Evolutionary conservation across 2,329 filamentous ascomycete species (phyloP).

Genomic region (Aspergillus fischeri): DNA sequence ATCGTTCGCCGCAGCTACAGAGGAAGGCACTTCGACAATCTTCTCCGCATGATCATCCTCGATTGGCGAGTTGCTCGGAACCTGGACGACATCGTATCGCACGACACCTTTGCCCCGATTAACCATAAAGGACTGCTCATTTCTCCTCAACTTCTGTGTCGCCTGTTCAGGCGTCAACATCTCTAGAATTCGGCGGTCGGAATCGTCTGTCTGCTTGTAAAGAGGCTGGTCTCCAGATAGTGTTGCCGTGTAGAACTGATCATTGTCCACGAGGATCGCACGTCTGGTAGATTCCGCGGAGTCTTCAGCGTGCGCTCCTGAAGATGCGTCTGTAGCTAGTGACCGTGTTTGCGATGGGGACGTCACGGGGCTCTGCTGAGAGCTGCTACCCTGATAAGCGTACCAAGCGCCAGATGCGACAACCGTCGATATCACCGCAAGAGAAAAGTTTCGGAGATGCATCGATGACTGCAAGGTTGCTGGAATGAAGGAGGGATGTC

Average conservation of each 20-base stretch:
- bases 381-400: slow-evolving; percentile 40
- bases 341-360: slow-evolving; percentile 22
- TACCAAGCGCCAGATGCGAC: slow-evolving; percentile 49
- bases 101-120: slow-evolving; percentile 86
- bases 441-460: slow-evolving; percentile 46
- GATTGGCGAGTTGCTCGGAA: slow-evolving; percentile 95
- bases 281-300: slow-evolving; percentile 54
- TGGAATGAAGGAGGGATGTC: slow-evolving; percentile 32
- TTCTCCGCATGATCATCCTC: slow-evolving; percentile 98
- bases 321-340: slow-evolving; percentile 21
- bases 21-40: slow-evolving; percentile 81
- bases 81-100: slow-evolving; percentile 89
- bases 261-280: slow-evolving; percentile 82
- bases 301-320: slow-evolving; percentile 32
- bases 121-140: slow-evolving; percentile 88
- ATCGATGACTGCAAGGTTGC: slow-evolving; percentile 43
- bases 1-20: slow-evolving; percentile 52
- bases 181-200: slow-evolving; percentile 80
- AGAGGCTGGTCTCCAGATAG: slow-evolving; percentile 82
- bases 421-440: slow-evolving; percentile 45
- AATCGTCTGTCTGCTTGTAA: slow-evolving; percentile 80
- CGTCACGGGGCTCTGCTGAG: slow-evolving; percentile 23
- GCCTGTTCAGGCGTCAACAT: slow-evolving; percentile 96
- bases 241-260: slow-evolving; percentile 83
- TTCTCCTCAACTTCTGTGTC: slow-evolving; percentile 79